Conservation (phyloP, 2,329 filamentous ascomycete species). For the Fusarium udum region DNA sequence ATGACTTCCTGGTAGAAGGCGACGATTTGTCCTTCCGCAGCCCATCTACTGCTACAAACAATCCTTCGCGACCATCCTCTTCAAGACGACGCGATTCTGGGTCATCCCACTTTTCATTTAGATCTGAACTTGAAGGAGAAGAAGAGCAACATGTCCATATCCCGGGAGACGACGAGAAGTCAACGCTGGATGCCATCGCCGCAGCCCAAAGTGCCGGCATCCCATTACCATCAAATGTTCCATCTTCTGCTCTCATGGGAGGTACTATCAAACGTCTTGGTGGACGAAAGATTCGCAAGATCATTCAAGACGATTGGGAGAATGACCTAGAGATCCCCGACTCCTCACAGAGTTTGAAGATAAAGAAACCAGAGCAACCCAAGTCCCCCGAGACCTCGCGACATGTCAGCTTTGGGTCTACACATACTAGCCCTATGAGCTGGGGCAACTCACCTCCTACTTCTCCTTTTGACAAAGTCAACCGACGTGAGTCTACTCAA, state of each 20-base stretch:
- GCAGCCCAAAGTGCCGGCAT: conserved; percentile 91
- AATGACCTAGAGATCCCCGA: conserved; percentile 79
- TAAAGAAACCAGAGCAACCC: conserved; percentile 69
- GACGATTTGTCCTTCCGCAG: conserved; percentile 71
- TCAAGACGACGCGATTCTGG: conserved; percentile 75
- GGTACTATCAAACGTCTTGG: conserved; percentile 93
- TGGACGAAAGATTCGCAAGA: conserved; percentile 74
- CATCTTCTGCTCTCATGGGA: conserved; percentile 87
- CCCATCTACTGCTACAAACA: conserved; percentile 56
- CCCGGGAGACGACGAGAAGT: conserved; percentile 84
- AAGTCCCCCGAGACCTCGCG: conserved; percentile 74
- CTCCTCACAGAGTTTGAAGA: conserved; percentile 65
- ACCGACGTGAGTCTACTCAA: conserved; percentile 43
- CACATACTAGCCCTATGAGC: conserved; percentile 63
- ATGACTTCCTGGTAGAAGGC: conserved; percentile 75
- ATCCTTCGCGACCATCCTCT: conserved; percentile 49
- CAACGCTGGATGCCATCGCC: conserved; percentile 85
- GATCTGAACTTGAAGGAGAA: conserved; percentile 84
- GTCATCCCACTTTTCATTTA: conserved; percentile 83
- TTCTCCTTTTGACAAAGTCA: conserved; percentile 38
- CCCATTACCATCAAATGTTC: conserved; percentile 86
- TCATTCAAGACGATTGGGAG: conserved; percentile 82
- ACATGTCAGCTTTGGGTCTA: conserved; percentile 66
- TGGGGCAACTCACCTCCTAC: conserved; percentile 43
- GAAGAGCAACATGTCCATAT: conserved; percentile 90